Conservation (phyloP, 805 yeast species). For the Teunomyces panamensis region DNA sequence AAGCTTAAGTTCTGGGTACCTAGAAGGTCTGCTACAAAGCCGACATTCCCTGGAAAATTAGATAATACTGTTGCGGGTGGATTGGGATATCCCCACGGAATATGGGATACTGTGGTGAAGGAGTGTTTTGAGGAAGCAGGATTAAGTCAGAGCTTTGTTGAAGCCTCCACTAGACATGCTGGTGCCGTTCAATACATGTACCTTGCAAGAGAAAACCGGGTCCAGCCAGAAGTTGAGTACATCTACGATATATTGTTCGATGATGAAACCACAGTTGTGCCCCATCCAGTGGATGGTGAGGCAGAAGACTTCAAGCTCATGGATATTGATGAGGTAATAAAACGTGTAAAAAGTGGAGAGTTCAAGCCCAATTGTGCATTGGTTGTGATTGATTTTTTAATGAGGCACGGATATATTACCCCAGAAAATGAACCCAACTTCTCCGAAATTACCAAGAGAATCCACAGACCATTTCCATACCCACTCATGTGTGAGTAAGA, state of each 20-base stretch:
- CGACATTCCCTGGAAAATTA: conserved; percentile 85
- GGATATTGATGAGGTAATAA: conserved; percentile 54
- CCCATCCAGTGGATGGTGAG: conserved; percentile 50
- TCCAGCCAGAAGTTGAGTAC: conserved; percentile 88
- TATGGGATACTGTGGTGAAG: conserved; percentile 73
- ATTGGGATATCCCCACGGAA: conserved; percentile 73
- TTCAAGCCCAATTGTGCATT: conserved; percentile 90
- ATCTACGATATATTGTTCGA: conserved; percentile 67
- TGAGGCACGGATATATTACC: conserved; percentile 77
- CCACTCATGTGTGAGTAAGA: conserved; percentile 34
- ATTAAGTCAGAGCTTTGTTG: conserved; percentile 50
- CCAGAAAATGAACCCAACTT: conserved; percentile 66
- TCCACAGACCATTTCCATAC: conserved; percentile 72
- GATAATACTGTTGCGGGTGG: conserved; percentile 98
- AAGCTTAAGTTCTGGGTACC: conserved; percentile 77
- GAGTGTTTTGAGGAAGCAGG: conserved; percentile 94
- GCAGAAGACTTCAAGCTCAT: conserved; percentile 66
- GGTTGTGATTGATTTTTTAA: conserved; percentile 76
- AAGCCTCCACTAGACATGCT: conserved; percentile 39
- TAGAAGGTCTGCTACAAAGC: conserved; percentile 68
- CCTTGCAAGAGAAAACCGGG: conserved; percentile 48
- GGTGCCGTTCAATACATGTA: conserved; percentile 73
- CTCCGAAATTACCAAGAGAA: conserved; percentile 52
- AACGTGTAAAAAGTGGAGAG: conserved; percentile 49
- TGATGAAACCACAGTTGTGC: conserved; percentile 43